Conservation (phyloP, 352 stramenopile genomes). For the Globisporangium takayamanum region DNA sequence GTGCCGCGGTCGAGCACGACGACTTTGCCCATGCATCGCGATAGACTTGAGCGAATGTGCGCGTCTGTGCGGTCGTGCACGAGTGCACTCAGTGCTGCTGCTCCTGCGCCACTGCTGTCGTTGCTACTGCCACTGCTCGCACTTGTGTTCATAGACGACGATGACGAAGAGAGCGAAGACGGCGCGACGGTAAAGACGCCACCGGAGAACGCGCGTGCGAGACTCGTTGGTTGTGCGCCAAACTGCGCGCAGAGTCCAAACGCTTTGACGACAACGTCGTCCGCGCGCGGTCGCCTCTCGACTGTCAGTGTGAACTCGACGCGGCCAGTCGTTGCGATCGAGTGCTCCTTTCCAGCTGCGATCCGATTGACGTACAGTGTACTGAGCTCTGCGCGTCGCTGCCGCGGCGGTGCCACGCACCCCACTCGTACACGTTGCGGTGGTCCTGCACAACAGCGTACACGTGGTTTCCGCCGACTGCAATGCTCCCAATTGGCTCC, state of each 20-base stretch:
- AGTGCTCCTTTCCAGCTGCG: constrained; percentile 49
- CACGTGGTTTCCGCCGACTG: constrained; percentile 62
- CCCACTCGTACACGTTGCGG: constrained; percentile 61
- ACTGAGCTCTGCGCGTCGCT: constrained; percentile 34
- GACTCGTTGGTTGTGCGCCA: constrained; percentile 32
- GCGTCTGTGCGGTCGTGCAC: constrained; percentile 43
- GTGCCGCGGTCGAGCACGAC: constrained; percentile 53
- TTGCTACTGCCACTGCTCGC: not conserved
- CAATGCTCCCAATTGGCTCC: constrained; percentile 43
- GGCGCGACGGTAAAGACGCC: constrained; percentile 18
- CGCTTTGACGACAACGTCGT: constrained; percentile 21
- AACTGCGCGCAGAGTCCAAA: constrained; percentile 50
- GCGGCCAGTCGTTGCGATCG: constrained; percentile 40
- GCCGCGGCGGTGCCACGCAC: constrained; percentile 46
- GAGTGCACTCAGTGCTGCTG: constrained; percentile 24
- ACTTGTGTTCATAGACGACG: too few species aligned
- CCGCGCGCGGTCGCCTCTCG: constrained; percentile 19
- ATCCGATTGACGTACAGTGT: constrained; percentile 40
- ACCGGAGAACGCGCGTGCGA: constrained; percentile 35
- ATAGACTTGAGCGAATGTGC: constrained; percentile 35
- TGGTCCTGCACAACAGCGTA: constrained; percentile 47
- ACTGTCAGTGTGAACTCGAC: constrained; percentile 41
- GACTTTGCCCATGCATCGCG: constrained; percentile 39
- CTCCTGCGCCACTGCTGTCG: not conserved
- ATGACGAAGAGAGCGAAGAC: constrained; percentile 7